Conservation (phyloP, 208 protist species). For the Leishmania amazonensis region DNA sequence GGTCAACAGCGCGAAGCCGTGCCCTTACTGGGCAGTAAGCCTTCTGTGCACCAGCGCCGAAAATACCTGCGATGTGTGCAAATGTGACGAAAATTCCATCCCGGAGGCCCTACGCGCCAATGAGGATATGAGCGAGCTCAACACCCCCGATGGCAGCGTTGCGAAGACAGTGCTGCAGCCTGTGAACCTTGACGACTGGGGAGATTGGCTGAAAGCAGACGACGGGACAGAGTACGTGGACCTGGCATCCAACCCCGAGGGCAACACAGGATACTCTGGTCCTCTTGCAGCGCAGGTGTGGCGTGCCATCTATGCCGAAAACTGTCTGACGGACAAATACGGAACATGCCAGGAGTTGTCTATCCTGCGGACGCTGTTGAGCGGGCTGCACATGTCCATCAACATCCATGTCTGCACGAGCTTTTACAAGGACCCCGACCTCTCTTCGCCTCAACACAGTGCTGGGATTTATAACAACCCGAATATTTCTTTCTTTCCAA, state of each 20-base stretch:
- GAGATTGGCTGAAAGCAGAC: constrained; percentile 45
- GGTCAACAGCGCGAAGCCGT: constrained; percentile 78
- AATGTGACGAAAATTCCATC: constrained; percentile 74
- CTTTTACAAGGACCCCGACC: constrained; percentile 74
- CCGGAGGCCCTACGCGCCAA: constrained; percentile 59
- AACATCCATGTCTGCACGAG: constrained; percentile 85
- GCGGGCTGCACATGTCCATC: constrained; percentile 90
- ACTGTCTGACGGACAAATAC: constrained; percentile 53
- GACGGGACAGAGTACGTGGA: constrained; percentile 76
- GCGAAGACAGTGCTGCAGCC: constrained; percentile 28
- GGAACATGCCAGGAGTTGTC: constrained; percentile 58
- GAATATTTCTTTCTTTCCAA: constrained; percentile 85
- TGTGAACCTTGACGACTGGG: constrained; percentile 61
- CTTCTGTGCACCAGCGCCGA: constrained; percentile 77
- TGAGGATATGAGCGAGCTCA: constrained; percentile 82
- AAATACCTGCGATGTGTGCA: constrained; percentile 83
- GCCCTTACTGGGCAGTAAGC: constrained; percentile 87
- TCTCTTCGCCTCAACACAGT: constrained; percentile 54
- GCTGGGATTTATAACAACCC: constrained; percentile 72
- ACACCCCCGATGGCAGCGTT: constrained; percentile 38
- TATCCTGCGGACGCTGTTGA: constrained; percentile 73
- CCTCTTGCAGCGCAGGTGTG: constrained; percentile 77
- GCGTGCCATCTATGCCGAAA: constrained; percentile 87
- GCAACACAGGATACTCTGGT: constrained; percentile 86
- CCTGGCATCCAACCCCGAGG: constrained; percentile 80